A percentile compares a stretch with the other conserved stretches of the same genome.
These are phyloP conservation scores for Heterobasidion occidentale DNA, from an alignment of 1,284 basidiomycete species.

Conservation along the genomic window DNA sequence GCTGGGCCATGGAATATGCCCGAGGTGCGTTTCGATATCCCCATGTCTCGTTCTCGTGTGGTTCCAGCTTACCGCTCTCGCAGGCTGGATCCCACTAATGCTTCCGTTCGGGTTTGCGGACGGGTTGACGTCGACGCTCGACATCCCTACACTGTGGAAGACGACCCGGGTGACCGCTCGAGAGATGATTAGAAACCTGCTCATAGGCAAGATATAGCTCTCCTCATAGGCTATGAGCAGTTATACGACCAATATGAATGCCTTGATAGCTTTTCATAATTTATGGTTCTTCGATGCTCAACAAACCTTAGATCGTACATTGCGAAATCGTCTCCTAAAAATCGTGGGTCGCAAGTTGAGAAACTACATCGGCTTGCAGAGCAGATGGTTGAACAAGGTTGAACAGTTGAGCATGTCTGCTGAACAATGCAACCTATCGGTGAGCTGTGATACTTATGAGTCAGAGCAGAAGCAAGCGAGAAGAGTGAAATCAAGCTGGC, in stretches of 20 bases:
- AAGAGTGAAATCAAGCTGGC: neutral
- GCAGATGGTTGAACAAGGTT: too few species aligned
- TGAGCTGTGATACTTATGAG: too few species aligned
- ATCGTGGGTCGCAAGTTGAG: too few species aligned
- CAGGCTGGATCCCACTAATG: constrained; percentile 90
- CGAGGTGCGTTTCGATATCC: constrained; percentile 44
- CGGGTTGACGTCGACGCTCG: constrained; percentile 81
- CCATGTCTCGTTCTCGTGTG: neutral
- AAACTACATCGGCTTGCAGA: too few species aligned
- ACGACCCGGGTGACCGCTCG: constrained; percentile 76
- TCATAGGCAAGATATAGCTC: constrained; percentile 79
- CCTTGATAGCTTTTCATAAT: neutral
- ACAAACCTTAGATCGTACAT: too few species aligned
- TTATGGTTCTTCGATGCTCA: neutral
- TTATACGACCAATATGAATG: neutral
- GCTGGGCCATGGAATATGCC: constrained; percentile 94
- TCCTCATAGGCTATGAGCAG: neutral
- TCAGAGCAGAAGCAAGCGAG: neutral
- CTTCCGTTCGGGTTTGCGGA: constrained; percentile 92
- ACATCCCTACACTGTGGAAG: constrained; percentile 76
- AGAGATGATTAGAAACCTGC: constrained; percentile 77
- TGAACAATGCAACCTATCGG: too few species aligned
- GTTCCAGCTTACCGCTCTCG: neutral
- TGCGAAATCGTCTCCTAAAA: too few species aligned
- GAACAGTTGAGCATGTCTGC: too few species aligned